Conservation (phyloP, 2,329 filamentous ascomycete genomes). For the Ophiostoma sp. region DNA sequence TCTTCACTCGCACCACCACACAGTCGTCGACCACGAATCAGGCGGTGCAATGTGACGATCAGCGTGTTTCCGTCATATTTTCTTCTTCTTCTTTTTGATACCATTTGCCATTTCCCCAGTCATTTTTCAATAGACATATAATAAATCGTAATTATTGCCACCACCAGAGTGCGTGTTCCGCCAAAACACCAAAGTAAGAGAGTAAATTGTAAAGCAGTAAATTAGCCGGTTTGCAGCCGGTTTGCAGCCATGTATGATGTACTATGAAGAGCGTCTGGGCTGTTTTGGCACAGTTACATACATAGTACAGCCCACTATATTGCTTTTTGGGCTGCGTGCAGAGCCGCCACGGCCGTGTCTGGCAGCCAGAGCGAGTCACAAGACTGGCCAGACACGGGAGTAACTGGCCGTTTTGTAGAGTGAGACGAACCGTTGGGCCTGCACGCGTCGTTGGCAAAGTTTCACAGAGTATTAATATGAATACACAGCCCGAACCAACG, state of each 20-base stretch:
- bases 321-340: background rate
- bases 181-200: background rate
- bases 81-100: background rate
- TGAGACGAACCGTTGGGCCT: background rate
- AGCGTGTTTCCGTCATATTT: background rate
- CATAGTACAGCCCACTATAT: background rate
- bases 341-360: too few species aligned
- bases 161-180: too few species aligned
- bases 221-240: background rate
- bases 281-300: background rate
- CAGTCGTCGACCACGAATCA: background rate
- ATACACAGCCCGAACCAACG: background rate
- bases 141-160: too few species aligned
- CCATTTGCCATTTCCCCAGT: background rate
- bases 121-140: too few species aligned
- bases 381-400: too few species aligned
- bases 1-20: background rate
- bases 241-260: too few species aligned
- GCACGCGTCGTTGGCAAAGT: background rate
- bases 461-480: background rate
- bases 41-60: background rate
- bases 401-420: too few species aligned
- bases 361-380: too few species aligned
- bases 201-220: background rate
- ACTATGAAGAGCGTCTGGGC: too few species aligned